Evolutionary conservation across 2,329 filamentous ascomycete genomes (phyloP).

Genomic region (Aspergillus sp.): DNA sequence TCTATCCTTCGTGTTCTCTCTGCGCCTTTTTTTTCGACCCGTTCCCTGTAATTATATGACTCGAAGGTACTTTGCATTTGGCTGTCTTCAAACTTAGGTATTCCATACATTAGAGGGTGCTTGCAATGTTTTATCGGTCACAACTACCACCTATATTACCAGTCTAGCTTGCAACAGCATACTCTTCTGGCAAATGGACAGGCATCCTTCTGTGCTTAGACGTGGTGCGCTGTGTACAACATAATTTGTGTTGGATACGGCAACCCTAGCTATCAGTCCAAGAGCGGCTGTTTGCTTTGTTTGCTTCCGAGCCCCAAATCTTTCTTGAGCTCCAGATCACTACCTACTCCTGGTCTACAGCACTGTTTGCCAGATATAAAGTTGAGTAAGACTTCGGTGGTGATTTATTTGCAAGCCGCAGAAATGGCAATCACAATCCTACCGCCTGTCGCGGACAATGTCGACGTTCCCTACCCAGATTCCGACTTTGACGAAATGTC

Average conservation of each 20-base stretch:
- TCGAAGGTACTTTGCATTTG: background rate
- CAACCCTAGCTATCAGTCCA: background rate
- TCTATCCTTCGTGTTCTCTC: background rate
- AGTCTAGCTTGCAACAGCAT: background rate
- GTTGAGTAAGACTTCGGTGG: background rate
- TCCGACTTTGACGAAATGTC: constrained; percentile 57
- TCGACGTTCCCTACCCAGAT: constrained; percentile 36
- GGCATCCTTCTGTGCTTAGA: too few relatives aligned
- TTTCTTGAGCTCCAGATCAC: constrained; percentile 18
- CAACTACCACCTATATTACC: background rate
- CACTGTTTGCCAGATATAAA: background rate
- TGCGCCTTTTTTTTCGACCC: background rate
- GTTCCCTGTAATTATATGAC: background rate
- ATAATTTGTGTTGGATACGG: background rate
- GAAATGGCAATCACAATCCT: constrained; percentile 65
- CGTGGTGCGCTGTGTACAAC: too few relatives aligned
- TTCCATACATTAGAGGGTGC: background rate
- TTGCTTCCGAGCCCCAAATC: constrained; percentile 24
- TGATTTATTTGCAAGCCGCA: background rate
- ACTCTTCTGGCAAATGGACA: background rate
- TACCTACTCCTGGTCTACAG: background rate
- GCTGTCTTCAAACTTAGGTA: background rate
- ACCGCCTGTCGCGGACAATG: constrained; percentile 50
- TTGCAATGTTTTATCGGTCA: background rate
- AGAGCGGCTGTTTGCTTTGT: constrained; percentile 23